Evolutionary conservation across 352 stramenopile genomes (phyloP), one percentile per base, ranked within the genome.

Genomic region (Pythium coloratum): DNA sequence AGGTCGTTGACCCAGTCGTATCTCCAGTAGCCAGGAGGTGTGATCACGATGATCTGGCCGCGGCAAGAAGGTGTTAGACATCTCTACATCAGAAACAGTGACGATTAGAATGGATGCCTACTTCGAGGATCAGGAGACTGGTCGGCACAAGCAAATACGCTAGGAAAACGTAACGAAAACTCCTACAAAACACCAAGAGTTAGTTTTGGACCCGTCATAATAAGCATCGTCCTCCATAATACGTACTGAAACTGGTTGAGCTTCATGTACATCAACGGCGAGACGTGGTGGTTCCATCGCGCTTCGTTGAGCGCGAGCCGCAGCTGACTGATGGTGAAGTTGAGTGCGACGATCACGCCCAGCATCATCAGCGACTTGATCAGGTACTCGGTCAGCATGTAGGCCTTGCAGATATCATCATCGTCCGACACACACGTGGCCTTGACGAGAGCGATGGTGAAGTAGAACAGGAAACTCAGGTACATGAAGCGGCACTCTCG

Each of bases 361-460:
- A 90, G 59, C 73, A 92, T 82, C 63, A 89, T 73, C 60, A 90
- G 67, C 18, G 80, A 89, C 55, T 86, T 84, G 42, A 90, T 72
- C 20, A 86, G 57, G 49, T 90, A 90, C 55, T 92, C 83, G 0
- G 76, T 80, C 13, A 92, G 71, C 74, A 89, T 69, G 44, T 87
- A 86, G 12, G 69, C 80, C 26, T 88, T 82, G 64, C 80, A 92
- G 14, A 82, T 62, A 20, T 79, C 75, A 32, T 84, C 72, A 10
- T 76, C 58, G 3, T 72, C 59, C 9, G 69, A 68, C 6, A 71
- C 64, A 51, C 83, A 92, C 12, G 73, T 68, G 1, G 78, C 74
- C 58, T 89, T 86, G 51, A 76, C 73, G 24, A 86, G 44, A 1
- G 70, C 67, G 32, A 88, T 74, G 1, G 73, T 42, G 3, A 75